These are phyloP conservation scores for Nigrograna mackinnonii DNA, from an alignment of 2,329 filamentous ascomycete species.

Conservation along the genomic window DNA sequence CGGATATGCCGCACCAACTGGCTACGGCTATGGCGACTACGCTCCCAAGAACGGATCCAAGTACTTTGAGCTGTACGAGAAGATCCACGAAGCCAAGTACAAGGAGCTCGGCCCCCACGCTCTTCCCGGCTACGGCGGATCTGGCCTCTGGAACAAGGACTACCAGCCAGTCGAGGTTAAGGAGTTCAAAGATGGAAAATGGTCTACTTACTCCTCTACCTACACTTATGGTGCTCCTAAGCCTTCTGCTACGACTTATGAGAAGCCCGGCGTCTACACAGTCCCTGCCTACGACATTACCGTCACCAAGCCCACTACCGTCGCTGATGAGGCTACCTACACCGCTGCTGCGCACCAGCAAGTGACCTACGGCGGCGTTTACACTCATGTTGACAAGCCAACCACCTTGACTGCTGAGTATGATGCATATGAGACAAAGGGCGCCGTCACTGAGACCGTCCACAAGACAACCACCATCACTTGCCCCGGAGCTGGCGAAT, in stretches of 20 bases:
- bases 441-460: slow-evolving; percentile 22
- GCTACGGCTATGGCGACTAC: slow-evolving; percentile 13
- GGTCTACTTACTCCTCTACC: slow-evolving; percentile 23
- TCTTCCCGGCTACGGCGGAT: slow-evolving; percentile 29
- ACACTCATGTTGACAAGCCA: slow-evolving; percentile 22
- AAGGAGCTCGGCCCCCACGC: slow-evolving; percentile 30
- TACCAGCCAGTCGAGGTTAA: slow-evolving; percentile 29
- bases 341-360: slow-evolving; percentile 22
- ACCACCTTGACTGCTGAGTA: slow-evolving; percentile 28
- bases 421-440: slow-evolving; percentile 24
- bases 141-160: slow-evolving; percentile 24
- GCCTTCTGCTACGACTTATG: slow-evolving; percentile 29
- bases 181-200: slow-evolving; percentile 35
- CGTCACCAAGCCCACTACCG: slow-evolving; percentile 19
- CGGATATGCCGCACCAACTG: slow-evolving; percentile 13
- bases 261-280: slow-evolving; percentile 31
- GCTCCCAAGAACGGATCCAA: slow-evolving; percentile 2
- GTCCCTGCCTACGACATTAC: slow-evolving; percentile 29
- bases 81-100: slow-evolving; percentile 28
- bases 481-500: slow-evolving; percentile 24
- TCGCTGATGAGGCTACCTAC: slow-evolving; percentile 23
- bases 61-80: slow-evolving; percentile 36
- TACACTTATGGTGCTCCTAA: slow-evolving; percentile 28
- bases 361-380: slow-evolving; percentile 29
- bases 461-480: slow-evolving; percentile 12